These are phyloP conservation scores for Ananas comosus DNA, from an alignment of 176 grass and related monocot genomes.

Conservation along the genomic window DNA sequence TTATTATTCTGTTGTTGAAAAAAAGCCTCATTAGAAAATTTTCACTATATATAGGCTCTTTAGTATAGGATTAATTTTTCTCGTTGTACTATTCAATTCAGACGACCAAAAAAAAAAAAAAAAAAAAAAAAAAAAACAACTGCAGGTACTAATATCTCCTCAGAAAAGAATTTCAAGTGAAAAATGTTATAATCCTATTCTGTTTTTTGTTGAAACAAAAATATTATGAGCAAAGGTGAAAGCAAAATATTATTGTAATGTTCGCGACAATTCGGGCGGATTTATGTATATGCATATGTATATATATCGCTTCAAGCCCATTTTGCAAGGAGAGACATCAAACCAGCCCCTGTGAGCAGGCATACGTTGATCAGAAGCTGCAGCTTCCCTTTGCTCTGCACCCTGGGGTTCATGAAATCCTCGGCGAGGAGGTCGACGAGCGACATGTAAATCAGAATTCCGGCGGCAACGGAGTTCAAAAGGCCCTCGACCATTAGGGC, in stretches of 20 bases:
- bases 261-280: neutral
- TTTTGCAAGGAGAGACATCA: constrained; percentile 71
- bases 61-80: too few relatives aligned
- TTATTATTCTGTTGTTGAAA: too few relatives aligned
- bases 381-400: constrained; percentile 43
- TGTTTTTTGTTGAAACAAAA: too few relatives aligned
- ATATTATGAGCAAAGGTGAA: neutral
- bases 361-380: constrained; percentile 42
- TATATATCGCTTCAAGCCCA: constrained; percentile 27
- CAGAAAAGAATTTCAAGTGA: too few relatives aligned
- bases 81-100: too few relatives aligned
- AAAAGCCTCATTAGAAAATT: too few relatives aligned
- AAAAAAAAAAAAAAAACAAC: too few relatives aligned
- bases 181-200: too few relatives aligned
- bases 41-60: too few relatives aligned
- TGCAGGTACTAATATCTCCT: too few relatives aligned
- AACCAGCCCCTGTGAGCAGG: constrained; percentile 36
- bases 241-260: neutral
- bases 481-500: constrained; percentile 46
- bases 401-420: constrained; percentile 63
- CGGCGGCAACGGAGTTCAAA: constrained; percentile 47
- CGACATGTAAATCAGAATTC: constrained; percentile 68
- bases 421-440: constrained; percentile 62
- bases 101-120: too few relatives aligned
- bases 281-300: neutral